Percentiles rank a stretch among this genome's conserved stretches.
Evolutionary conservation across 768 basidiomycete genomes (phyloP).

Genomic region (Boletus patriciae): DNA sequence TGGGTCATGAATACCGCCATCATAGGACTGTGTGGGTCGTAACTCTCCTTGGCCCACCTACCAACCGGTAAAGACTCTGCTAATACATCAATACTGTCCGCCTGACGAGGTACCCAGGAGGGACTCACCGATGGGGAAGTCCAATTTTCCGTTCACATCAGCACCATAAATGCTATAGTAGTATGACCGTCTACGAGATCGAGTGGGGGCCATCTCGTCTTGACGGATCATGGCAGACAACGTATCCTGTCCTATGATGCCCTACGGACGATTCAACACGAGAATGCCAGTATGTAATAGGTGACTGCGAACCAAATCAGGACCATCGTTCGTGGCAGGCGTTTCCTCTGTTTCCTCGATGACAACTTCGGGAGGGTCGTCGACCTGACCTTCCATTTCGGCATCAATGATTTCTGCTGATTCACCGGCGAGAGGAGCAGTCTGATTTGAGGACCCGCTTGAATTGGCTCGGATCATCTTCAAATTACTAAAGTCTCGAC

Average conservation of each 20-base stretch:
- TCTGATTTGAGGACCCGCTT: conserved; percentile 14
- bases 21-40: conserved; percentile 54
- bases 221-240: conserved; percentile 71
- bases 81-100: neutral
- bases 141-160: conserved; percentile 48
- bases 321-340: conserved; percentile 12
- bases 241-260: conserved; percentile 70
- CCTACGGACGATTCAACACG: conserved; percentile 41
- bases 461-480: conserved; percentile 29
- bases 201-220: conserved; percentile 62
- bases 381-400: conserved; percentile 14
- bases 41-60: conserved; percentile 58
- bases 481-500: conserved; percentile 49
- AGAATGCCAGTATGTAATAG: neutral
- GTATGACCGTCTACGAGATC: conserved; percentile 57
- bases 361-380: conserved; percentile 18
- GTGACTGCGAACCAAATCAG: conserved; percentile 25
- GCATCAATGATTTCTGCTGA: conserved; percentile 9
- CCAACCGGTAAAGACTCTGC: conserved; percentile 59
- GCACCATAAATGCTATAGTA: conserved; percentile 42
- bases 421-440: conserved; percentile 10
- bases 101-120: neutral
- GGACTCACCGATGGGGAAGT: conserved; percentile 56
- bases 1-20: conserved; percentile 72
- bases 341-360: conserved; percentile 20